phyloP scores from a whole-genome alignment of 352 stramenopile species.

The Phytophthora pisi region DNA sequence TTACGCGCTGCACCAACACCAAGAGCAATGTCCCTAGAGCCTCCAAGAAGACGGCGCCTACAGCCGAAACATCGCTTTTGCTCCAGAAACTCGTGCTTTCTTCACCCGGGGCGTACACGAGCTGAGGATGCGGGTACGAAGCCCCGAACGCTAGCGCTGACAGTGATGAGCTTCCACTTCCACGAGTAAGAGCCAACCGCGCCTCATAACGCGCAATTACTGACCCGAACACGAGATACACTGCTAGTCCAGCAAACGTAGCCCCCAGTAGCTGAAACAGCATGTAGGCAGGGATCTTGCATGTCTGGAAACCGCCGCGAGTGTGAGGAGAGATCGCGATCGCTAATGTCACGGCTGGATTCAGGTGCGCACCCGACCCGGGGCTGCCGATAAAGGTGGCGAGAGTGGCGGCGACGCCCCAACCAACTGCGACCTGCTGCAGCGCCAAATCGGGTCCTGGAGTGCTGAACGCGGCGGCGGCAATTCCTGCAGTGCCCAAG shows the following conservation, averaged over 20 bases:
- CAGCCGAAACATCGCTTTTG: conserved; percentile 39
- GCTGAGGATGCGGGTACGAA: conserved; percentile 69
- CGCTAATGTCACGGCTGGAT: conserved; percentile 65
- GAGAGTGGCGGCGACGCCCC: conserved; percentile 53
- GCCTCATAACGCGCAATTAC: conserved; percentile 63
- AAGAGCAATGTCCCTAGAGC: conserved; percentile 64
- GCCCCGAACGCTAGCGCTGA: conserved; percentile 71
- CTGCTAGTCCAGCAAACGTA: conserved; percentile 44
- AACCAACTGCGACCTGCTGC: conserved; percentile 30
- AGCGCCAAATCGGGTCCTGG: conserved; percentile 13
- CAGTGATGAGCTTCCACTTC: conserved; percentile 40
- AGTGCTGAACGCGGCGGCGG: conserved; percentile 23
- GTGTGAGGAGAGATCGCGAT: conserved; percentile 47
- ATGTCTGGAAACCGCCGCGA: conserved; percentile 33
- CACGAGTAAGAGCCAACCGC: conserved; percentile 41
- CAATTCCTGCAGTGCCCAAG: conserved; percentile 37
- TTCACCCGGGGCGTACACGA: conserved; percentile 27
- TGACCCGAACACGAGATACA: conserved; percentile 53
- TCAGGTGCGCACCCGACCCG: conserved; percentile 71
- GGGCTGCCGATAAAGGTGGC: conserved; percentile 53
- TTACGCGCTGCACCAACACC: conserved; percentile 60
- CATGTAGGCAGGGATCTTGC: conserved; percentile 65
- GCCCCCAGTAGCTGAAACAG: conserved; percentile 62
- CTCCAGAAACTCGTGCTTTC: conserved; percentile 12
- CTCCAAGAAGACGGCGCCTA: conserved; percentile 59